Evolutionary conservation across 2,329 filamentous ascomycete genomes (phyloP), one percentile per base, ranked within the genome.

Genomic region (Ophiosphaerella narmari): DNA sequence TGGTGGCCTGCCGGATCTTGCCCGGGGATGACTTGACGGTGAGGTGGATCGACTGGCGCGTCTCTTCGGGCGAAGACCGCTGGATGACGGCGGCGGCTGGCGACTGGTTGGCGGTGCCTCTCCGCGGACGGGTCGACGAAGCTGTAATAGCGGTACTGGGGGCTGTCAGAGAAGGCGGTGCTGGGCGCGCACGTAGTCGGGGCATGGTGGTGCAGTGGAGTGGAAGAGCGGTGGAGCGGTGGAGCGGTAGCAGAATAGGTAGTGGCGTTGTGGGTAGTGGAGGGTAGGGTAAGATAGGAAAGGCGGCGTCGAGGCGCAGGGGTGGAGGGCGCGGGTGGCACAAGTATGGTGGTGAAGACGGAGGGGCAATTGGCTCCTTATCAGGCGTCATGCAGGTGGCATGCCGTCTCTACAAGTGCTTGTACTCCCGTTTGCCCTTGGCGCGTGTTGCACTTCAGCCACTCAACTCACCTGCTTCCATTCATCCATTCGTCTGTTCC

Each of bases 1-100:
- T 73, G 1, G 75, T 79, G 33, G 77, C 78, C 49, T 80, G 74
- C 46, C 77, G 71, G 21, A 80, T 71, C 66, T 77, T 79, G 67
- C 71, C 77, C 14, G 78, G 78, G 2, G 76, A 75, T 12, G 77
- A 77, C 54, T 80, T 80, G 56, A 80, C 77, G 34, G 77, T 80
- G 50, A 80, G 72, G 48, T 75, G 72, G 48, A 80, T 75, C 43
- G 75, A 77, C 51, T 74, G 75, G 52, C 74, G 75, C 36, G 72
- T 71, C 51, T 74, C 72, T 43, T 76, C 71, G 50, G 75, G 74
- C 38, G 74, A 71, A 40, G 67, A 68, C 50, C 68, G 68, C 59
- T 75, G 67, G 46, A 76, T 71, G 40, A 70, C 63, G 41, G 71
- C 70, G 8, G 72, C 59, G 29, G 67, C 63, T 33, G 69, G 62